Evolutionary conservation across 2,329 filamentous ascomycete species (phyloP).

Genomic region (Neonectria faginata): DNA sequence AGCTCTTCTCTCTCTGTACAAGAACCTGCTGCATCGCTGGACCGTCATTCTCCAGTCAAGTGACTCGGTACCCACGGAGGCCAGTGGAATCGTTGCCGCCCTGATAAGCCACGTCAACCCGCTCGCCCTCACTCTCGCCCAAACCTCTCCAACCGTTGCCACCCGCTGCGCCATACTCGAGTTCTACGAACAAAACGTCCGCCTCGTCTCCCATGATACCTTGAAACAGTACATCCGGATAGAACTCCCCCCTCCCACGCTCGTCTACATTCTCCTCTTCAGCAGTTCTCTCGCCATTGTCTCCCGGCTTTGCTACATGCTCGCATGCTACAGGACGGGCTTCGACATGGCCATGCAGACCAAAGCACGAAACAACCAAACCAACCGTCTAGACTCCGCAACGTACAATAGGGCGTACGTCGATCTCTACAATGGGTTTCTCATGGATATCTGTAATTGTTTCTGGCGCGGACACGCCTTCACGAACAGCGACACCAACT

Average conservation of each 20-base stretch:
- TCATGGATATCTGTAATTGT: slow-evolving; percentile 89
- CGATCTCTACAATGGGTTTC: slow-evolving; percentile 81
- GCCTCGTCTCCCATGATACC: slow-evolving; percentile 63
- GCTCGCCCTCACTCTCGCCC: slow-evolving; percentile 70
- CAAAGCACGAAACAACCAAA: slow-evolving; percentile 47
- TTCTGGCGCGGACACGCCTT: slow-evolving; percentile 83
- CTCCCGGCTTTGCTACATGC: slow-evolving; percentile 75
- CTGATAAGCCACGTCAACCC: slow-evolving; percentile 64
- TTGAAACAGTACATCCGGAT: slow-evolving; percentile 70
- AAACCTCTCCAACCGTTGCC: slow-evolving; percentile 58
- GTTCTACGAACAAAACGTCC: slow-evolving; percentile 75
- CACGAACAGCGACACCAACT: slow-evolving; percentile 71
- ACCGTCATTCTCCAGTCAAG: slow-evolving; percentile 57
- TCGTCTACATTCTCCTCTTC: slow-evolving; percentile 80
- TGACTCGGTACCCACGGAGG: slow-evolving; percentile 50
- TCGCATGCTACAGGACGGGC: slow-evolving; percentile 78
- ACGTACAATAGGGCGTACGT: slow-evolving; percentile 71
- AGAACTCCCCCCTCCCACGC: slow-evolving; percentile 72
- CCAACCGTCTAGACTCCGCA: slow-evolving; percentile 48
- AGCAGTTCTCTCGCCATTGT: slow-evolving; percentile 70
- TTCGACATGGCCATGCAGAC: slow-evolving; percentile 74
- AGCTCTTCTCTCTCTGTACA: slow-evolving; percentile 75
- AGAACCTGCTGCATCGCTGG: slow-evolving; percentile 72
- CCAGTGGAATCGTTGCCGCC: slow-evolving; percentile 53
- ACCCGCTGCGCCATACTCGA: slow-evolving; percentile 71